Conservation (phyloP, 2,329 filamentous ascomycete genomes). For the Phoma herbarum region DNA sequence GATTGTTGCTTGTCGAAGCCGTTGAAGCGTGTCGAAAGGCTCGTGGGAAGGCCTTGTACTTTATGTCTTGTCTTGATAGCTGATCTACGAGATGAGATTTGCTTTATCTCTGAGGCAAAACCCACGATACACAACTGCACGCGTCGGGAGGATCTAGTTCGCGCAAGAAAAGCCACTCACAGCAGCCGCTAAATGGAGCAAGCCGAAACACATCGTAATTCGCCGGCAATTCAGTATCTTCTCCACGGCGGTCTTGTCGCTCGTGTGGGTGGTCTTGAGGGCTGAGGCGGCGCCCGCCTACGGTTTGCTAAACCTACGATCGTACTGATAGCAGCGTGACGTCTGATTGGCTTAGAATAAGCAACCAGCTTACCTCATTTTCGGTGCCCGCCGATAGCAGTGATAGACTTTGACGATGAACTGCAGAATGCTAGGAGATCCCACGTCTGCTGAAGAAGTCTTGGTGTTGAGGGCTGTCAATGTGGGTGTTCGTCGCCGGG, state of each 20-base stretch:
- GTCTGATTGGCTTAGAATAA: constrained; percentile 37
- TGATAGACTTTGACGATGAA: constrained; percentile 14
- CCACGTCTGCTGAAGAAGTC: constrained; percentile 26
- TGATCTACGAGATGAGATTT: constrained; percentile 12
- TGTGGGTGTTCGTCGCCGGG: constrained; percentile 34
- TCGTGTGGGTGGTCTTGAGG: constrained; percentile 27
- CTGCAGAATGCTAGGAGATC: constrained; percentile 27
- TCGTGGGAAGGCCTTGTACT: constrained; percentile 2
- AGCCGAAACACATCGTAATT: constrained; percentile 41
- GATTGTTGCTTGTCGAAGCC: background rate
- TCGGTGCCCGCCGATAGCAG: constrained; percentile 45
- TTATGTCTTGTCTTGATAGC: constrained; percentile 20
- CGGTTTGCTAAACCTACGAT: constrained; percentile 42
- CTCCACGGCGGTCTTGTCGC: constrained; percentile 35
- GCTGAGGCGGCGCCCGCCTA: constrained; percentile 31
- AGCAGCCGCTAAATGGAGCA: constrained; percentile 37
- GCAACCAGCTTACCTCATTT: constrained; percentile 31
- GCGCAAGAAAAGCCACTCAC: constrained; percentile 27
- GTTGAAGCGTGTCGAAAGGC: constrained; percentile 1
- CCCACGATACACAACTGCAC: constrained; percentile 42
- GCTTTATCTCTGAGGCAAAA: constrained; percentile 40
- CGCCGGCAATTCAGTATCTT: constrained; percentile 35
- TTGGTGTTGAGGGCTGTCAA: constrained; percentile 37
- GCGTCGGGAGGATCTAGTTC: constrained; percentile 30
- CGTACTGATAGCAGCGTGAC: constrained; percentile 36